Base-by-base conservation (phyloP, 331 rosid genomes). In the Quercus phellos region DNA sequence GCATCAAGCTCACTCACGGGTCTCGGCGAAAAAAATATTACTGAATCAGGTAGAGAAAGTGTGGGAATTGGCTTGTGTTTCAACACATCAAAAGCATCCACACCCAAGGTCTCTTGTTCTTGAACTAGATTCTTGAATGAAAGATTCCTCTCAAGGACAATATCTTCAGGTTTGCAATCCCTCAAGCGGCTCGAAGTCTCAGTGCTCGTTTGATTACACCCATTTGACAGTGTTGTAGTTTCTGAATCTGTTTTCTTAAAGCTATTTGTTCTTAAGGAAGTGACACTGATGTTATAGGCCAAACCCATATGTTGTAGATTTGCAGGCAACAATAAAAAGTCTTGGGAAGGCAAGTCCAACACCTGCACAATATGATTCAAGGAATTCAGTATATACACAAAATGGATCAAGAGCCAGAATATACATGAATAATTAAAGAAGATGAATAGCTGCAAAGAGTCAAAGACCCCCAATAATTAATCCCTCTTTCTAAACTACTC, bases 1-100 rank as follows among this genome's bases (percentile, higher is more conserved):
- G 92, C 90, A 51, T 92, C 95, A 74, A 94, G 97, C 82, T 92
- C 97, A 24, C 54, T 66, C 5, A 84, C 85, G 14, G 95, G 93
- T 72, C 88, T 84, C 0, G 97, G 96, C 0, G 94, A 86, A 74
- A 70, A 82, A 60, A 90, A 80, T 17, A 86, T 12, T 1, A 71
- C 68, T 10, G 88, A 72, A 38, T 84, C 82, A 24, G 97, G 92
- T 60, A 94, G 73, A 75, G 87, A 80, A 68, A 89, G 88, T 13
- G 78, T 63, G 1, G 98, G 91, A 55, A 82, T 81, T 70, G 88
- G 77, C 50, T 87, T 85, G 5, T 74, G 70, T 27, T 80, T 87
- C 54, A 80, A 73, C 22, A 61, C 80, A 54, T 71, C 64, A 51
- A 34, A 46, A 55, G 73, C 74, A 51, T 72, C 83, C 17, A 42